Percentiles rank a stretch among this genome's conserved stretches.
These are phyloP conservation scores for Tuber umbilicatum DNA, from an alignment of 495 filamentous ascomycete genomes.

Conservation along the genomic window DNA sequence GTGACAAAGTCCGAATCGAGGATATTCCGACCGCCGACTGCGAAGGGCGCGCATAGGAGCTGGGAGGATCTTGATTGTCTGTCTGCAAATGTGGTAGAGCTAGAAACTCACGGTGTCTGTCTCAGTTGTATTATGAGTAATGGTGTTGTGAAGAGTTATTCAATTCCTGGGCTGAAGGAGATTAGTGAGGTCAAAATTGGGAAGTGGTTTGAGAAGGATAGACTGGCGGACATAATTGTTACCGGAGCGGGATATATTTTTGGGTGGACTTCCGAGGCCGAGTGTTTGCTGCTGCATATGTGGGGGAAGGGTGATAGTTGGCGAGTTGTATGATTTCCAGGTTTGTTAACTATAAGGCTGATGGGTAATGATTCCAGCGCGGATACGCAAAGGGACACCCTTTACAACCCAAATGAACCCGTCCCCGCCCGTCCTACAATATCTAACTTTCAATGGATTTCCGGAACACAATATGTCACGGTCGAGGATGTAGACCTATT, in stretches of 20 bases:
- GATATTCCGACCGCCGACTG: slow-evolving; percentile 74
- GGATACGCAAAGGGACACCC: slow-evolving; percentile 55
- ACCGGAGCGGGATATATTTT: slow-evolving; percentile 72
- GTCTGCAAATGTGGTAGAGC: slow-evolving; percentile 64
- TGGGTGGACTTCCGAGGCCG: slow-evolving; percentile 82
- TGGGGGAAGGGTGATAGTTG: slow-evolving; percentile 62
- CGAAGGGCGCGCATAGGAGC: slow-evolving; percentile 80
- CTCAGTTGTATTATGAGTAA: slow-evolving; percentile 78
- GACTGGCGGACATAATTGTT: slow-evolving; percentile 61
- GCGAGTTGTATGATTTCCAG: slow-evolving; percentile 33
- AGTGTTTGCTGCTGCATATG: slow-evolving; percentile 69
- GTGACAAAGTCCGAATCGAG: slow-evolving; percentile 69
- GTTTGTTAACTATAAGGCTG: neutral
- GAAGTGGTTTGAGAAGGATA: slow-evolving; percentile 62
- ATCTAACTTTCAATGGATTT: slow-evolving; percentile 90
- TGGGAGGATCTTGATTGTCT: slow-evolving; percentile 74
- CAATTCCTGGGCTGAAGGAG: slow-evolving; percentile 78
- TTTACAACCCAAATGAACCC: slow-evolving; percentile 66
- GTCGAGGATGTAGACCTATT: slow-evolving; percentile 84
- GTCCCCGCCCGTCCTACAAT: slow-evolving; percentile 87
- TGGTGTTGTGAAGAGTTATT: slow-evolving; percentile 68
- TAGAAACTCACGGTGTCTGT: slow-evolving; percentile 65
- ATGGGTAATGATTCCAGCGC: slow-evolving; percentile 19
- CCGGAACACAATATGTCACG: slow-evolving; percentile 85
- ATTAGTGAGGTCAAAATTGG: slow-evolving; percentile 60